phyloP scores from a whole-genome alignment of 148 eudicot species.

The Rhododendron henanense region DNA sequence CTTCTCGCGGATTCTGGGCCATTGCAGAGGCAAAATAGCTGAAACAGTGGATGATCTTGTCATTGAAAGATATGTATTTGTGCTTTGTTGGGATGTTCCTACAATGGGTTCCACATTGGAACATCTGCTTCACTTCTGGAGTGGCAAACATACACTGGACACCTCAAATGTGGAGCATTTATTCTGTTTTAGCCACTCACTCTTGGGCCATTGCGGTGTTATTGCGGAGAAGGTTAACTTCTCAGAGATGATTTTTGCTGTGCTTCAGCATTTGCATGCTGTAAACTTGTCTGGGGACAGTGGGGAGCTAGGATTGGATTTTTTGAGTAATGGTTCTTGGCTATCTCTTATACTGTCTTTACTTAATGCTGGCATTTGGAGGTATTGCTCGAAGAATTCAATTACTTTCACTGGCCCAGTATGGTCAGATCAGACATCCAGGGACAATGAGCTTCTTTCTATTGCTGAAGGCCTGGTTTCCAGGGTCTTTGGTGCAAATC shows the following conservation, averaged over 20 bases:
- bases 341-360: slow-evolving; percentile 66
- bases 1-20: slow-evolving; percentile 54
- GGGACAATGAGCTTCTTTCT: slow-evolving; percentile 48
- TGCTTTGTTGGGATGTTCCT: slow-evolving; percentile 93
- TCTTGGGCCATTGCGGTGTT: slow-evolving; percentile 32
- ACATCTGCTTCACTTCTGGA: slow-evolving; percentile 27
- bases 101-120: slow-evolving; percentile 35
- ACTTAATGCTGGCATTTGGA: slow-evolving; percentile 46
- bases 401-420: slow-evolving; percentile 27
- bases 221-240: slow-evolving; percentile 29
- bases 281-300: slow-evolving; percentile 35
- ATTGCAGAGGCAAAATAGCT: slow-evolving; percentile 75
- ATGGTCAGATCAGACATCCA: slow-evolving; percentile 34
- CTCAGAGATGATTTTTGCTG: slow-evolving; percentile 33
- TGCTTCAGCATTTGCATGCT: slow-evolving; percentile 53
- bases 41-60: slow-evolving; percentile 65
- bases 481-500: slow-evolving; percentile 37
- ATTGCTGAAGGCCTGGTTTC: slow-evolving; percentile 48
- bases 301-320: slow-evolving; percentile 66
- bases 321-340: slow-evolving; percentile 69
- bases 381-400: slow-evolving; percentile 37
- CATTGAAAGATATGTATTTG: slow-evolving; percentile 77
- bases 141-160: slow-evolving; percentile 34
- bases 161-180: slow-evolving; percentile 50
- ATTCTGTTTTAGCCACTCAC: slow-evolving; percentile 52